Percentiles rank a stretch among this genome's conserved stretches.
Evolutionary conservation across 2,329 filamentous ascomycete species (phyloP).

Genomic region (Fusarium equiseti): DNA sequence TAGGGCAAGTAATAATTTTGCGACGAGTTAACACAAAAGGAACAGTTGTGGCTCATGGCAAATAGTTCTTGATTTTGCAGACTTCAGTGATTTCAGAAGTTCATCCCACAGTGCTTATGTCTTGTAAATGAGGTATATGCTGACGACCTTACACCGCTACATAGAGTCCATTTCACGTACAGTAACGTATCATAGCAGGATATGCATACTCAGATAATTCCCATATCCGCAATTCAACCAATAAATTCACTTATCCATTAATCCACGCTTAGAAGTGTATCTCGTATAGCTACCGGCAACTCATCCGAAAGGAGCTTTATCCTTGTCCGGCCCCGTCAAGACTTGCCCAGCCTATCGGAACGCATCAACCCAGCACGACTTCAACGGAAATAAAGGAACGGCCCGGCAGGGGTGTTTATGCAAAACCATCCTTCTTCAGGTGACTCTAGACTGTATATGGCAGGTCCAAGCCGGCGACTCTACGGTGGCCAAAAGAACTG

Average conservation of each 20-base stretch:
- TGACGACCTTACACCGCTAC: background rate
- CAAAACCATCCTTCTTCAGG: background rate
- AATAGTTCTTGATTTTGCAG: too few relatives aligned
- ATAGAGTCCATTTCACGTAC: background rate
- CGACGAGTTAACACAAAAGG: too few relatives aligned
- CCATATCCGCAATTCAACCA: background rate
- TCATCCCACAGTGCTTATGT: too few relatives aligned
- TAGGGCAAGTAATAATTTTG: too few relatives aligned
- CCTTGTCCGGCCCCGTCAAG: background rate
- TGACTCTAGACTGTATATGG: slow-evolving; percentile 3
- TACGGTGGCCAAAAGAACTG: too few relatives aligned
- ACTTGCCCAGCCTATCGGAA: background rate
- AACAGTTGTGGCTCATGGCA: too few relatives aligned
- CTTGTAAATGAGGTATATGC: too few relatives aligned
- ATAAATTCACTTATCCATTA: background rate
- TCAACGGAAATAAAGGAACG: background rate
- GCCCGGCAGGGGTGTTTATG: background rate
- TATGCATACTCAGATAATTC: background rate
- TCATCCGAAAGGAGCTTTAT: background rate
- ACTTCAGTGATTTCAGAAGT: too few relatives aligned
- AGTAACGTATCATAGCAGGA: background rate
- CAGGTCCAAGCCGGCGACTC: background rate
- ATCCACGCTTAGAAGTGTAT: background rate
- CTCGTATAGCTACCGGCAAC: slow-evolving; percentile 5
- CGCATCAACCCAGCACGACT: background rate